Evolutionary conservation across 2,329 filamentous ascomycete species (phyloP).

Genomic region (Colletotrichum higginsianum): DNA sequence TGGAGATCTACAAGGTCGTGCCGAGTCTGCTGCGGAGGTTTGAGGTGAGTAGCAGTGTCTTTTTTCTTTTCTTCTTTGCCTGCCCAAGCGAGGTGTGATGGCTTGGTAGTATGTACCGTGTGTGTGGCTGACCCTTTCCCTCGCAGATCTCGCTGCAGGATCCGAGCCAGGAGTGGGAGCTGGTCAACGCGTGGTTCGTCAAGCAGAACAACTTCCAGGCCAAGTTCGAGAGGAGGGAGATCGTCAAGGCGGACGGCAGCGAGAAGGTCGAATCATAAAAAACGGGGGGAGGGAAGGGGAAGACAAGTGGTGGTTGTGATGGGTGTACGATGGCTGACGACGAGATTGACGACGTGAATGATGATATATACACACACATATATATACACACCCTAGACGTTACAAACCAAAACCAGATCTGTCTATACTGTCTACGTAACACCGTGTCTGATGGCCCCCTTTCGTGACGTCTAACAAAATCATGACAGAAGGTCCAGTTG

Average conservation of each 20-base stretch:
- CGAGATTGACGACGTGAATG: constrained; percentile 15
- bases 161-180: constrained; percentile 69
- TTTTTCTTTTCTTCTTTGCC: too few relatives aligned
- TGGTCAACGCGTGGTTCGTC: constrained; percentile 75
- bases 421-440: not conserved
- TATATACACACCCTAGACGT: constrained; percentile 15
- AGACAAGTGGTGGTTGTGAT: not conserved
- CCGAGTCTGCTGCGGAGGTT: constrained; percentile 75
- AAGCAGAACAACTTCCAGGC: constrained; percentile 71
- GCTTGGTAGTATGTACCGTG: too few relatives aligned
- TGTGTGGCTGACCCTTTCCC: not conserved
- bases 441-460: not conserved
- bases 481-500: not conserved
- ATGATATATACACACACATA: not conserved
- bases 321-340: constrained; percentile 10
- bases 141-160: constrained; percentile 67
- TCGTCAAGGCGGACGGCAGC: constrained; percentile 54
- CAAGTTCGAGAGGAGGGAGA: constrained; percentile 59
- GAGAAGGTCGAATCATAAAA: constrained; percentile 27
- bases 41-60: constrained; percentile 60
- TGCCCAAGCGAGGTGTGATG: too few relatives aligned
- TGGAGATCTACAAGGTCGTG: constrained; percentile 76
- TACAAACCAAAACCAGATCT: not conserved
- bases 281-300: too few relatives aligned
- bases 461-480: not conserved